These are phyloP conservation scores for Turnera subulata DNA, from an alignment of 345 rosid genomes.

Conservation along the genomic window DNA sequence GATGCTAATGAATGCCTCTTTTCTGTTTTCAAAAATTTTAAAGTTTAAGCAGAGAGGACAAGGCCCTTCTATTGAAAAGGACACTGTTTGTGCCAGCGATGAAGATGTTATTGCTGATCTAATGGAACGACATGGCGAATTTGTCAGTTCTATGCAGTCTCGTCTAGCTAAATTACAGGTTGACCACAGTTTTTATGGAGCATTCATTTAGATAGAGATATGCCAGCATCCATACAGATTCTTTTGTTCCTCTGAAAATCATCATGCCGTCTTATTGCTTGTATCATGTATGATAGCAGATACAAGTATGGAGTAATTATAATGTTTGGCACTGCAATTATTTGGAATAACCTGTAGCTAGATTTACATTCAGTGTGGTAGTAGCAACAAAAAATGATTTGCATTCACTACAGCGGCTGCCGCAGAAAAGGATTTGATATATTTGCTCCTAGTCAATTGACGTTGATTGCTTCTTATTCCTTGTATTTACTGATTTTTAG, in stretches of 20 bases:
- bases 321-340: too few relatives aligned
- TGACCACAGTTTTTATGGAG: constrained; percentile 6
- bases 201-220: too few relatives aligned
- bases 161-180: constrained; percentile 96
- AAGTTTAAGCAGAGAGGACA: constrained; percentile 62
- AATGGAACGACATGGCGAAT: constrained; percentile 78
- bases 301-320: too few relatives aligned
- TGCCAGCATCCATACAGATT: too few relatives aligned
- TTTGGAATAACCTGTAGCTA: background rate
- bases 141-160: constrained; percentile 84
- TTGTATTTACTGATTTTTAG: constrained; percentile 38
- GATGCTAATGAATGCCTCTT: constrained; percentile 13
- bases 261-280: too few relatives aligned
- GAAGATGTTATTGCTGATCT: constrained; percentile 68
- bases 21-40: constrained; percentile 7
- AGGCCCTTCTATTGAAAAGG: constrained; percentile 47
- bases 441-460: too few relatives aligned
- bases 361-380: background rate
- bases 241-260: too few relatives aligned
- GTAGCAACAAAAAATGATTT: too few relatives aligned
- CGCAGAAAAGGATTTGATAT: too few relatives aligned
- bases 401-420: too few relatives aligned
- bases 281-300: too few relatives aligned
- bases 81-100: constrained; percentile 49
- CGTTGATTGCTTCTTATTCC: constrained; percentile 19